Evolutionary conservation across 2,329 filamentous ascomycete genomes (phyloP).

Genomic region (Trichoderma koningiopsis): DNA sequence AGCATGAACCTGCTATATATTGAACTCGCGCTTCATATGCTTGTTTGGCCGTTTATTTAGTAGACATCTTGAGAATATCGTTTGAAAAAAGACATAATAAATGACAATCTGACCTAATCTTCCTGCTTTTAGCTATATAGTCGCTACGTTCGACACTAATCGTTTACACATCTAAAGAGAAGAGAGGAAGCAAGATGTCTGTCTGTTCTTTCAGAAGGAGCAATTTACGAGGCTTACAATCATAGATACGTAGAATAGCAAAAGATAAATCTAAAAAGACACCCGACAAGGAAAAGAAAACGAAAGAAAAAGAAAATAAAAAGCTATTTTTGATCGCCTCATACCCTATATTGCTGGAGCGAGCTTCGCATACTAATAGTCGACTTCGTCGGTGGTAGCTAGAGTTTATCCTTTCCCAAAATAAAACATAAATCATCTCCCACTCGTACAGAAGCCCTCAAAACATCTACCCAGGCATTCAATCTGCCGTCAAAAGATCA

Average conservation of each 20-base stretch:
- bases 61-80: neutral
- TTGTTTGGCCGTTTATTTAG: neutral
- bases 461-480: neutral
- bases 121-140: neutral
- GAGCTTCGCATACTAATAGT: too few species aligned
- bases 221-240: neutral
- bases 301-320: too few species aligned
- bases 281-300: too few species aligned
- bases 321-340: too few species aligned
- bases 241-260: too few species aligned
- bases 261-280: too few species aligned
- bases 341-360: too few species aligned
- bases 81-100: neutral
- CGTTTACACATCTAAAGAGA: too few species aligned
- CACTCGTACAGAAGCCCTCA: neutral
- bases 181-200: neutral
- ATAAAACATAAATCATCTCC: neutral
- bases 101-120: neutral
- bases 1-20: too few species aligned
- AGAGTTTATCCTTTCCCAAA: neutral
- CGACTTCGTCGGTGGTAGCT: too few species aligned
- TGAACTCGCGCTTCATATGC: neutral
- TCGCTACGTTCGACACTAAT: too few species aligned
- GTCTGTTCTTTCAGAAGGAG: neutral
- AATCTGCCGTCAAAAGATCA: neutral